A percentile compares a stretch with the other conserved stretches of the same genome.
These are phyloP conservation scores for Coelastrella sp. DNA, from an alignment of 139 green algal species.

Conservation along the genomic window DNA sequence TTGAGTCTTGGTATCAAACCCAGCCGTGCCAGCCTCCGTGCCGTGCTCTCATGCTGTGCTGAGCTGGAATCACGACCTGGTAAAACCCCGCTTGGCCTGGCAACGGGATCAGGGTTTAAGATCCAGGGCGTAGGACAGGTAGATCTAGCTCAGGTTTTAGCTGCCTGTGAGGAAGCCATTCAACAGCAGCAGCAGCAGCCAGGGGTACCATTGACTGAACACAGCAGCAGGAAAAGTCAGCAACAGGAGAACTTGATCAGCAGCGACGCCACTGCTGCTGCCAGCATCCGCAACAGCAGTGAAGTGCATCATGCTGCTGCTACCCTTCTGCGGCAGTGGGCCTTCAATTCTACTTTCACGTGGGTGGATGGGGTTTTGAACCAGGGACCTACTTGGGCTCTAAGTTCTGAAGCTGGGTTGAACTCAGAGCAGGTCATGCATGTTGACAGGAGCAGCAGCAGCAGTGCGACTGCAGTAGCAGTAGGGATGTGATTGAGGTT, in stretches of 20 bases:
- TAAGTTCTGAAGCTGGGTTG: background rate
- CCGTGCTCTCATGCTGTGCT: constrained; percentile 34
- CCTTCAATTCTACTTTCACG: constrained; percentile 1
- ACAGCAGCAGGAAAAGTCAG: background rate
- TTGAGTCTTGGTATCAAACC: constrained; percentile 7
- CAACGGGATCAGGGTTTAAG: background rate
- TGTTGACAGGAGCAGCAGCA: background rate
- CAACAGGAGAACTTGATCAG: background rate
- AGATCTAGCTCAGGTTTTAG: constrained; percentile 13
- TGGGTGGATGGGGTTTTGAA: background rate
- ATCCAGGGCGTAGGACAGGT: constrained; percentile 7
- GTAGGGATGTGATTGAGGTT: too few relatives aligned
- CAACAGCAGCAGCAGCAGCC: constrained; percentile 12
- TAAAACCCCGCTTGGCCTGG: constrained; percentile 25
- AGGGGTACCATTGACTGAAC: background rate
- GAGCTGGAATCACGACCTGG: constrained; percentile 17
- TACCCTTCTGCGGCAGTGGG: constrained; percentile 9
- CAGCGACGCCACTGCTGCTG: too few relatives aligned
- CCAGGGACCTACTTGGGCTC: background rate
- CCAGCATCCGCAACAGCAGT: background rate
- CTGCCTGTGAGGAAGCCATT: constrained; percentile 1
- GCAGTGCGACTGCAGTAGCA: background rate
- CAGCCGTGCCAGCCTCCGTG: background rate
- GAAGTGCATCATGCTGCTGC: background rate
- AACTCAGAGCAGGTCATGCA: background rate